Evolutionary conservation across 208 protist species (phyloP), one percentile per base, ranked within the genome.

Genomic region (Trypanosoma melophagium): DNA sequence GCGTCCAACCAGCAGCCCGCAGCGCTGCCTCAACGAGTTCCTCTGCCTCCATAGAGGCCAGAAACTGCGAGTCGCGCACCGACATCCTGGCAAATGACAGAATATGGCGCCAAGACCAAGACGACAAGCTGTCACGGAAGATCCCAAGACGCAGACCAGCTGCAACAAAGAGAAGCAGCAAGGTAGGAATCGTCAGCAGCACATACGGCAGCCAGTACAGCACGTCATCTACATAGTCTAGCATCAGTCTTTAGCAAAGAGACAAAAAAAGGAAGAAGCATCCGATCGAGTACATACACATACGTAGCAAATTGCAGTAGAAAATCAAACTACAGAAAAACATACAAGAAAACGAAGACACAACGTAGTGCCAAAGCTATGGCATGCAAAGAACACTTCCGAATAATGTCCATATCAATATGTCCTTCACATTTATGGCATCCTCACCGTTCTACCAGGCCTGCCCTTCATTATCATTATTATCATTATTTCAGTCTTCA

Each of bases 31-130:
- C 87, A 28, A 96, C 78, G 2, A 60, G 56, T 47, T 90, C 86
- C 56, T 96, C 87, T 2, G 90, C 90, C 55, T 89, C 35, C 77
- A 96, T 88, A 0, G 90, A 87, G 9, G 28, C 28, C 12, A 83
- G 44, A 54, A 92, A 93, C 12, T 58, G 66, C 14, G 72, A 45
- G 3, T 89, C 60, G 21, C 65, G 69, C 0, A 17, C 51, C 2
- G 69, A 69, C 45, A 95, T 74, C 41, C 19, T 2, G 19, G 78
- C 59, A 17, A 74, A 69, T 25, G 70, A 79, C 25, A 75, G 74
- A 60, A 89, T 61, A 40, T 69, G 56, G 13, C 79, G 77, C 67
- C 70, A 71, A 5, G 83, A 87, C 56, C 86, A 76, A 7, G 72
- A 79, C 17, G 58, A 62, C 25, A 95, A 60, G 14, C 77, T 63